Base-by-base conservation (phyloP, 805 yeast species). In the Wickerhamiella domercqiae region DNA sequence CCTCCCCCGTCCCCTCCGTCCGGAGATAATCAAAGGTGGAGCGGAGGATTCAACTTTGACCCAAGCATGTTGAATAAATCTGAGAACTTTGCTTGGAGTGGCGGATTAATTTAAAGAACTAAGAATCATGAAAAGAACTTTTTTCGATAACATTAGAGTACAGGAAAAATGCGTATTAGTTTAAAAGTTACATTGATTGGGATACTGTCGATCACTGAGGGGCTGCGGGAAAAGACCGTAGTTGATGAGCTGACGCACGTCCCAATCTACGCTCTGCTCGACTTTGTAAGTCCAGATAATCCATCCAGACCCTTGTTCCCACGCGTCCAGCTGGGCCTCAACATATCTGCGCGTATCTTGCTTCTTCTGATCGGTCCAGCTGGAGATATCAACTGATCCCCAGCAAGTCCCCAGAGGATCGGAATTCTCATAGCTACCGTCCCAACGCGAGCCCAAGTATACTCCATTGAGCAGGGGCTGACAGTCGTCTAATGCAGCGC, bases 211-310 rank as follows among this genome's bases (percentile, higher is more conserved):
- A 47, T 64, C 73, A 38, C 61, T 55, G 30, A 83, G 61, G 20
- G 96, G 95, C 56, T 71, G 78, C 34, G 96, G 95, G 68, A 86
- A 76, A 29, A 82, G 53, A 20, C 72, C 75, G 39, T 68, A 56
- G 15, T 57, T 63, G 16, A 70, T 57, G 48, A 86, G 68, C 45
- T 63, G 62, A 49, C 66, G 64, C 62, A 80, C 68, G 59, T 81
- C 94, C 96, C 96, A 86, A 56, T 86, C 95, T 38, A 77, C 55
- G 16, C 81, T 64, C 47, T 59, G 60, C 60, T 86, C 95, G 20
- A 94, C 79, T 66, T 84, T 86, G 78, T 82, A 84, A 56, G 78
- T 72, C 96, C 96, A 86, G 65, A 80, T 78, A 40, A 82, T 70
- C 95, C 95, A 86, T 22, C 97, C 97, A 41, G 73, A 37, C 30